Percentiles rank a stretch among this genome's conserved stretches.
These are phyloP conservation scores for Spathaspora sp. DNA, from an alignment of 805 yeast genomes.

Conservation along the genomic window DNA sequence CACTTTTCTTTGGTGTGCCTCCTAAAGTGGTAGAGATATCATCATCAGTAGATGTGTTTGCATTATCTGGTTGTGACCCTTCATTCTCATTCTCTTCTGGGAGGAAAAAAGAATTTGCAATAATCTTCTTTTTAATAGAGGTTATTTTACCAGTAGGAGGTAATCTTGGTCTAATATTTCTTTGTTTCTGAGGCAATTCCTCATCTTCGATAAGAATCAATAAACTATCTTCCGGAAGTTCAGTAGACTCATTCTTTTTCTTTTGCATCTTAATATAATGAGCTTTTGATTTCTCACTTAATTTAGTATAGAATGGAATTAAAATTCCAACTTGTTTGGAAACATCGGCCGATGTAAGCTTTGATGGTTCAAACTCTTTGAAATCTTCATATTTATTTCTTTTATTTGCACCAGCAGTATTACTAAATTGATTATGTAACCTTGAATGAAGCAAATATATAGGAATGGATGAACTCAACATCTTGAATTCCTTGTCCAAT, in stretches of 20 bases:
- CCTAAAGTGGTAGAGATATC: neutral
- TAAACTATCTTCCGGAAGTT: conserved; percentile 34
- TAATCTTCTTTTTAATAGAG: conserved; percentile 59
- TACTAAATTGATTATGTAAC: conserved; percentile 54
- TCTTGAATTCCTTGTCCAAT: conserved; percentile 84
- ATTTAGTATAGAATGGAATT: conserved; percentile 46
- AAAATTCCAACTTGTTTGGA: conserved; percentile 54
- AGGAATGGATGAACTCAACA: conserved; percentile 83
- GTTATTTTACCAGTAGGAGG: conserved; percentile 90
- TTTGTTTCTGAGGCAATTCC: conserved; percentile 73
- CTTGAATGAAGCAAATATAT: conserved; percentile 80
- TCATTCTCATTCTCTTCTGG: conserved; percentile 21
- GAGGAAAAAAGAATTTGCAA: conserved; percentile 53
- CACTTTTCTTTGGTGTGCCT: neutral
- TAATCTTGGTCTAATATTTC: conserved; percentile 70
- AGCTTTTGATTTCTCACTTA: conserved; percentile 42
- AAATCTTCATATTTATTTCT: conserved; percentile 63
- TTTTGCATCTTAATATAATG: conserved; percentile 36
- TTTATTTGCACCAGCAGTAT: conserved; percentile 41
- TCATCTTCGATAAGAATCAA: conserved; percentile 69
- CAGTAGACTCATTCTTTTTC: conserved; percentile 36
- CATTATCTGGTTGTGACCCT: neutral
- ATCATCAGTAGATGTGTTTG: neutral
- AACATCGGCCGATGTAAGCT: conserved; percentile 50
- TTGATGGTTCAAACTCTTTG: conserved; percentile 50